A percentile compares a stretch with the other conserved stretches of the same genome.
These are phyloP conservation scores for Coniochaeta prunicola DNA, from an alignment of 2,329 filamentous ascomycete genomes.

Conservation along the genomic window DNA sequence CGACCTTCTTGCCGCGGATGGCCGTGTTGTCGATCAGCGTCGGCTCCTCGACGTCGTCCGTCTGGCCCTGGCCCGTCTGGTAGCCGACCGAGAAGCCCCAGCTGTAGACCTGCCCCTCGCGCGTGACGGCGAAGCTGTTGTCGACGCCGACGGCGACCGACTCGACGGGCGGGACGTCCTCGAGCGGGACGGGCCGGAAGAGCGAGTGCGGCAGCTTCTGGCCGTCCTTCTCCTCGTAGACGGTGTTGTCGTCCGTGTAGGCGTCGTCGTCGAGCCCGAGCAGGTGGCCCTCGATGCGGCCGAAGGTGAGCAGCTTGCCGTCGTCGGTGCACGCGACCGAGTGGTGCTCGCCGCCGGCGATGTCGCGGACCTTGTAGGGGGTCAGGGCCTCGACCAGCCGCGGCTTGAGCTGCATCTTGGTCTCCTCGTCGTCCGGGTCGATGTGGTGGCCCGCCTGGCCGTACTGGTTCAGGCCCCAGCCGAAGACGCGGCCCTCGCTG, in stretches of 20 bases:
- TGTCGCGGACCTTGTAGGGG: slow-evolving; percentile 54
- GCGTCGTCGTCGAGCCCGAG: slow-evolving; percentile 49
- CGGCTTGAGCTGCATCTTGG: slow-evolving; percentile 66
- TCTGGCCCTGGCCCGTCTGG: slow-evolving; percentile 69
- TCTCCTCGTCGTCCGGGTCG: slow-evolving; percentile 56
- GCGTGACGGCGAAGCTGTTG: slow-evolving; percentile 64
- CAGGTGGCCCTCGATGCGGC: slow-evolving; percentile 47
- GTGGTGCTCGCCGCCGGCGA: slow-evolving; percentile 68
- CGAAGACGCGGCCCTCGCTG: slow-evolving; percentile 62
- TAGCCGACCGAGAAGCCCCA: slow-evolving; percentile 80
- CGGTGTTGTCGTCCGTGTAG: slow-evolving; percentile 49
- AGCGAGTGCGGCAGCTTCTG: neutral
- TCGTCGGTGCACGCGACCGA: slow-evolving; percentile 55
- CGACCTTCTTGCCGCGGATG: slow-evolving; percentile 64
- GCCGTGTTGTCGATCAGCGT: slow-evolving; percentile 81
- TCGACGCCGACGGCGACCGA: slow-evolving; percentile 60
- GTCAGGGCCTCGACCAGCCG: slow-evolving; percentile 58
- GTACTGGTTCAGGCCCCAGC: slow-evolving; percentile 85
- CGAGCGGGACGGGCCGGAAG: slow-evolving; percentile 60
- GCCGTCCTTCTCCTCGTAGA: slow-evolving; percentile 52
- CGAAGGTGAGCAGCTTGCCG: slow-evolving; percentile 54
- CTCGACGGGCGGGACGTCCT: slow-evolving; percentile 47
- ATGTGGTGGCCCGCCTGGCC: slow-evolving; percentile 60
- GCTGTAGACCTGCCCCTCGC: slow-evolving; percentile 62
- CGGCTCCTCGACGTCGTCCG: slow-evolving; percentile 72